phyloP scores from a whole-genome alignment of 768 basidiomycete species.

The Exsudoporus frostii region DNA sequence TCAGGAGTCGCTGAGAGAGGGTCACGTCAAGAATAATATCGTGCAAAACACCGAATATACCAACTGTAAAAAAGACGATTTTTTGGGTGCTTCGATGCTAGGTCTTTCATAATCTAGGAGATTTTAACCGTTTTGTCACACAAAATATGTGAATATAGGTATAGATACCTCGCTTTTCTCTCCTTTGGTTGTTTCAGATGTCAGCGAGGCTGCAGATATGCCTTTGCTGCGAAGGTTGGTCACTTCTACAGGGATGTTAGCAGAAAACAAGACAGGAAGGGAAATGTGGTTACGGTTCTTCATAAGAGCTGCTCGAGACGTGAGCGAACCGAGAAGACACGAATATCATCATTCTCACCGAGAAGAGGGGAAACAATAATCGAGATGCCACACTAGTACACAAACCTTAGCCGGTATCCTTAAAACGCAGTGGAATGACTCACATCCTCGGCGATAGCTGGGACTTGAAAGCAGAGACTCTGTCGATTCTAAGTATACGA shows the following conservation, averaged over 20 bases:
- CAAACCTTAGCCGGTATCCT: not conserved
- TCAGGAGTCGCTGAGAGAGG: constrained; percentile 69
- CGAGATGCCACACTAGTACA: constrained; percentile 58
- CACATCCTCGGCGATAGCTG: constrained; percentile 66
- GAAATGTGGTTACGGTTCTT: constrained; percentile 60
- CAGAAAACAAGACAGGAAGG: not conserved
- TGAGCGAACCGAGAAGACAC: not conserved
- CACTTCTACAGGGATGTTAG: constrained; percentile 49
- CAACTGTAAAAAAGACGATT: constrained; percentile 71
- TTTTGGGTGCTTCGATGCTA: constrained; percentile 54
- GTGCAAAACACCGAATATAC: constrained; percentile 17
- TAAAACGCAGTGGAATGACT: not conserved
- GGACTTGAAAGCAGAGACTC: constrained; percentile 86
- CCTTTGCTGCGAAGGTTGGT: constrained; percentile 50
- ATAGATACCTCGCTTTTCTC: constrained; percentile 57
- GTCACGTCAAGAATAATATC: not conserved
- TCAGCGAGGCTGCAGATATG: constrained; percentile 59
- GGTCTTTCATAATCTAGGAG: constrained; percentile 56
- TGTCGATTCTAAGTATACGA: constrained; percentile 24
- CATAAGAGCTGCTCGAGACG: constrained; percentile 61
- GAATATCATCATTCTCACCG: constrained; percentile 39
- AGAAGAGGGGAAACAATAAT: constrained; percentile 76
- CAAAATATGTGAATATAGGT: not conserved
- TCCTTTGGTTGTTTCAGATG: constrained; percentile 55
- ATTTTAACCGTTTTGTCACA: not conserved